Conservation (phyloP, 2,329 filamentous ascomycete genomes). For the Penicillium sp. region DNA sequence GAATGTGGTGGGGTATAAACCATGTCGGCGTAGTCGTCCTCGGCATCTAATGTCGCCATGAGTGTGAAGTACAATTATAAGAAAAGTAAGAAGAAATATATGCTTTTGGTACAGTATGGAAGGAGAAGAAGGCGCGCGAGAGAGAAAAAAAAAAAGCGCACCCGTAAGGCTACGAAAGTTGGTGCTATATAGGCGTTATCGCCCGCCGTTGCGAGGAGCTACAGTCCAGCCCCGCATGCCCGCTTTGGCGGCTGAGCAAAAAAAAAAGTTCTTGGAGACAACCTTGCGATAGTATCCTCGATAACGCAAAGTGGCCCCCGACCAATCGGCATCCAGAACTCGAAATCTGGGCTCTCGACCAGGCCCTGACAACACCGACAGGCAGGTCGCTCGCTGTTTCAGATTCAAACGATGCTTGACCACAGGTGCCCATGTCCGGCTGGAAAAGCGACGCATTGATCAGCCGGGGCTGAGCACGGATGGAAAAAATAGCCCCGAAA, state of each 20-base stretch:
- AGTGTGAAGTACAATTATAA: neutral
- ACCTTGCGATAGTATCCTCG: constrained; percentile 1
- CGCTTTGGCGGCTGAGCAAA: constrained; percentile 16
- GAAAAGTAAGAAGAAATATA: neutral
- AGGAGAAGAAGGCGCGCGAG: neutral
- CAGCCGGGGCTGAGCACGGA: constrained; percentile 18
- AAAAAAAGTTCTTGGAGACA: constrained; percentile 7
- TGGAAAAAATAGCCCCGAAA: constrained; percentile 12
- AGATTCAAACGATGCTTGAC: constrained; percentile 15
- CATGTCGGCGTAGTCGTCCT: constrained; percentile 34
- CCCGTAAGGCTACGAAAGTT: neutral
- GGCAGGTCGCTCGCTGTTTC: constrained; percentile 16
- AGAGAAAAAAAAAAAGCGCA: neutral
- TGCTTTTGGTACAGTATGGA: neutral
- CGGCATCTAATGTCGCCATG: constrained; percentile 13
- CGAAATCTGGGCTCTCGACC: neutral
- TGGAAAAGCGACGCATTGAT: constrained; percentile 3
- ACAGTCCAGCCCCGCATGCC: constrained; percentile 11
- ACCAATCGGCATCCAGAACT: constrained; percentile 16
- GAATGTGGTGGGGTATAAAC: constrained; percentile 32
- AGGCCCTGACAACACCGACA: constrained; percentile 1
- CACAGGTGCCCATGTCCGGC: constrained; percentile 8
- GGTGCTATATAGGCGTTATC: constrained; percentile 7
- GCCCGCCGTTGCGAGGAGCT: constrained; percentile 1
- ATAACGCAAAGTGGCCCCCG: neutral